Conservation (phyloP, 1,284 basidiomycete genomes). For the Hortiboletus rubellus region DNA sequence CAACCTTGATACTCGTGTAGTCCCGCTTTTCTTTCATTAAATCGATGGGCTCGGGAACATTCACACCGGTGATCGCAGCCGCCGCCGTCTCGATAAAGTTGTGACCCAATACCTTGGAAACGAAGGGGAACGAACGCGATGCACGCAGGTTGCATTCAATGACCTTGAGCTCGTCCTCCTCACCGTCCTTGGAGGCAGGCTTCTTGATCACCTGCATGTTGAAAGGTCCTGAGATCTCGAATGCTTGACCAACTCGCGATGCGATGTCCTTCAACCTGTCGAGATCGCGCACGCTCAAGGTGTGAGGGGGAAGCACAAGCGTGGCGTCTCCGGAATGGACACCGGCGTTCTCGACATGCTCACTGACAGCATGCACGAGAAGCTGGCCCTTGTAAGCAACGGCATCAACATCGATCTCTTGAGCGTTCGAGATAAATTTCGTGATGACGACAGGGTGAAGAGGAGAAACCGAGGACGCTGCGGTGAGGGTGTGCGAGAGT, state of each 20-base stretch:
- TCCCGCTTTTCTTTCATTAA: slow-evolving; percentile 89
- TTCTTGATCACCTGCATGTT: slow-evolving; percentile 99
- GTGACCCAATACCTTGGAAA: slow-evolving; percentile 95
- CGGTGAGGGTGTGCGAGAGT: slow-evolving; percentile 90
- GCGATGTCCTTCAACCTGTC: slow-evolving; percentile 90
- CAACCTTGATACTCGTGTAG: slow-evolving; percentile 97
- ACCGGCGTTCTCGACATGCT: slow-evolving; percentile 99
- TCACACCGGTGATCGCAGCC: slow-evolving; percentile 84
- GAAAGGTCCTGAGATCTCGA: slow-evolving; percentile 97
- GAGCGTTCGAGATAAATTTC: slow-evolving; percentile 97
- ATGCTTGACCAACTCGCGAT: slow-evolving; percentile 91
- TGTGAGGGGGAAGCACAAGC: slow-evolving; percentile 95
- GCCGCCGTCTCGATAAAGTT: slow-evolving; percentile 98
- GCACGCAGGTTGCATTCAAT: slow-evolving; percentile 99
- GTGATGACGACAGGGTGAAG: slow-evolving; percentile 98
- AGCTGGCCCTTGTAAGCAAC: slow-evolving; percentile 94
- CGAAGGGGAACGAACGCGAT: slow-evolving; percentile 98
- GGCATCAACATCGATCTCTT: slow-evolving; percentile 98
- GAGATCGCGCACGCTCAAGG: slow-evolving; percentile 77
- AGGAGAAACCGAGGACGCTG: slow-evolving; percentile 93
- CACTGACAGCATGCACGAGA: slow-evolving; percentile 95
- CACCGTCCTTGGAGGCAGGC: slow-evolving; percentile 52
- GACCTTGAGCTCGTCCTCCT: slow-evolving; percentile 84
- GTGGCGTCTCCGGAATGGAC: slow-evolving; percentile 99
- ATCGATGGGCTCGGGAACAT: slow-evolving; percentile 93